These are phyloP conservation scores for Biscutella laevigata DNA, from an alignment of 441 rosid genomes.

Conservation along the genomic window DNA sequence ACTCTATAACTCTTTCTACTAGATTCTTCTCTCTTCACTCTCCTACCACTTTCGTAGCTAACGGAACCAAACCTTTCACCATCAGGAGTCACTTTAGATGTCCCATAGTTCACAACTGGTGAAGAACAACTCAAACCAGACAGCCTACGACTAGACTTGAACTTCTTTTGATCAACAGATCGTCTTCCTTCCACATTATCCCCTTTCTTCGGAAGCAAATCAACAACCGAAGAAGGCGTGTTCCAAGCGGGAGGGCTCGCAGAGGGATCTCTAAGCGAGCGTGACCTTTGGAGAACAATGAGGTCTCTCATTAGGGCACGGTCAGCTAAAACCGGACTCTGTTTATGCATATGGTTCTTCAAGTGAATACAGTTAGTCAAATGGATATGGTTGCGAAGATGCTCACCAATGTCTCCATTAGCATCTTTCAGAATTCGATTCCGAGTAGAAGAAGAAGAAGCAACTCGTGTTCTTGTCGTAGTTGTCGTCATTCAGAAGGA, in stretches of 20 bases:
- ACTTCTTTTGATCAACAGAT: slow-evolving; percentile 55
- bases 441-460: slow-evolving; percentile 31
- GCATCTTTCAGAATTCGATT: slow-evolving; percentile 80
- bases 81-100: slow-evolving; percentile 56
- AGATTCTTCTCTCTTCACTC: slow-evolving; percentile 59
- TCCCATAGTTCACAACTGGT: slow-evolving; percentile 38
- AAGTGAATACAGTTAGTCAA: slow-evolving; percentile 93
- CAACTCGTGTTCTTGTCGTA: slow-evolving; percentile 69
- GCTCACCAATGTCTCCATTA: slow-evolving; percentile 83
- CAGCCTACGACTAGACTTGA: slow-evolving; percentile 50
- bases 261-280: slow-evolving; percentile 88
- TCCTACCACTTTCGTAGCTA: slow-evolving; percentile 48
- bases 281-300: slow-evolving; percentile 81
- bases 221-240: slow-evolving; percentile 59
- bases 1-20: slow-evolving; percentile 42
- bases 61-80: slow-evolving; percentile 31
- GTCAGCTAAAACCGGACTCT: slow-evolving; percentile 69
- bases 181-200: slow-evolving; percentile 47
- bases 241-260: slow-evolving; percentile 89
- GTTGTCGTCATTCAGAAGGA: slow-evolving; percentile 26
- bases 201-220: slow-evolving; percentile 64
- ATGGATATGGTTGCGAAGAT: slow-evolving; percentile 91
- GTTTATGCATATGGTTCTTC: slow-evolving; percentile 98
- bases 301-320: slow-evolving; percentile 86
- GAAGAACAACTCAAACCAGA: slow-evolving; percentile 53